phyloP scores from a whole-genome alignment of 441 rosid species.

The Breynia disticha region DNA sequence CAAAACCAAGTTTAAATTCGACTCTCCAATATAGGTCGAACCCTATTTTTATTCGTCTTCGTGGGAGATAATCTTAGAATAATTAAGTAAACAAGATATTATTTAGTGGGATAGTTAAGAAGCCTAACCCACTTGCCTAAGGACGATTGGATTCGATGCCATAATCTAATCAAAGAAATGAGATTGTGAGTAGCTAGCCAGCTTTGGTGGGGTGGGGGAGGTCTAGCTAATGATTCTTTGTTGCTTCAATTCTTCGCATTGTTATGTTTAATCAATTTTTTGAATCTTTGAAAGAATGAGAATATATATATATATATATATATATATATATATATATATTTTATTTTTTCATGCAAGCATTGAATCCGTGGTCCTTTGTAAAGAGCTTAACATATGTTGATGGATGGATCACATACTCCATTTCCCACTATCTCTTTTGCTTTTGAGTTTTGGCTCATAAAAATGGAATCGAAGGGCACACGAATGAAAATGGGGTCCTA shows the following conservation, averaged over 20 bases:
- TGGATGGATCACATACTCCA: conserved; percentile 4
- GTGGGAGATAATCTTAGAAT: neutral
- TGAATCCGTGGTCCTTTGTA: conserved; percentile 20
- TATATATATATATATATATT: too few relatives aligned
- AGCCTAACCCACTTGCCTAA: conserved; percentile 27
- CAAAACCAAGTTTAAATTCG: too few relatives aligned
- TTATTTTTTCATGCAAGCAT: neutral
- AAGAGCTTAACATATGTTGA: conserved; percentile 6
- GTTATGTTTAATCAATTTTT: conserved; percentile 7
- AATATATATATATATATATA: too few relatives aligned
- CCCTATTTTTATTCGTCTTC: too few relatives aligned
- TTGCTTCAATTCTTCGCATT: neutral
- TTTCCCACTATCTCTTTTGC: conserved; percentile 2
- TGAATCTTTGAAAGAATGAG: conserved; percentile 29
- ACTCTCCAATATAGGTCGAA: too few relatives aligned
- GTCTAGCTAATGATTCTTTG: conserved; percentile 22
- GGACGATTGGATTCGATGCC: conserved; percentile 28
- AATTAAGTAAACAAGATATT: neutral
- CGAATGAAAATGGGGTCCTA: conserved; percentile 8
- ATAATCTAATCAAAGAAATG: conserved; percentile 14
- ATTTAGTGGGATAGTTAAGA: conserved; percentile 16
- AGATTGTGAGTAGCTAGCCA: conserved; percentile 2
- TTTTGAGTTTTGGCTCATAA: conserved; percentile 25
- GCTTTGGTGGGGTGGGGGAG: conserved; percentile 20
- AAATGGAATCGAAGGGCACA: conserved; percentile 6